Evolutionary conservation across 192 early-diverging fungal genomes (phyloP), one percentile per base, ranked within the genome.

Genomic region (Entomortierella chlamydospora): DNA sequence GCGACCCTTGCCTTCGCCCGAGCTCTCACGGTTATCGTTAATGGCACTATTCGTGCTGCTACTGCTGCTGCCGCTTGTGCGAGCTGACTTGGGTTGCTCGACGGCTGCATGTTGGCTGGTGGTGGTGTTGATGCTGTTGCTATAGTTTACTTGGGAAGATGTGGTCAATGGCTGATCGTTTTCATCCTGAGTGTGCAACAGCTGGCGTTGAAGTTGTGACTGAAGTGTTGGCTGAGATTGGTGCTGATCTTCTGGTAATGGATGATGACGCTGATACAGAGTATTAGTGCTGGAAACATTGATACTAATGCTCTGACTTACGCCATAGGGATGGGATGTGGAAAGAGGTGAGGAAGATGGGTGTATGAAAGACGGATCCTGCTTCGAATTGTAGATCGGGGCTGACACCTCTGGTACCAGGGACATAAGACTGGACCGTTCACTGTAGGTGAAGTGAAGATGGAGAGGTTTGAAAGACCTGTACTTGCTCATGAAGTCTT

Each of bases 261-360:
- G 67, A 31, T 78, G 74, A 47, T 78, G 74, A 45, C 52, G 57
- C 42, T 78, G 74, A 25, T 62, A 59, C 7, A 78, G 65, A 47
- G 67, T 78, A 60, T 78, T 60, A 13, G 74, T 26, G 13, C 66
- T 59, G 7, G 66, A 60, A 37, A 69, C 37, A 61, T 64, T 69
- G 60, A 78, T 78, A 33, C 74, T 78, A 30, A 78, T 78, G n/a
- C 74, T 78, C 55, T 78, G 74, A 45, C 70, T 78, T 25, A 78
- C 57, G 10, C 61, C 61, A 26, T 51, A 68, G 28, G 66, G 50
- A 54, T 78, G 34, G 7, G 74, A 78, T 0, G 52, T 43, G n/a
- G 61, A 37, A 11, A 78, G 56, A 4, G 74, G 74, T 13, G 66
- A 69, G 17, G 74, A 53, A 51, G 64, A 64, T 5, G 74, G 66